phyloP scores from a whole-genome alignment of 2,329 filamentous ascomycete genomes.

The Colletotrichum incanum region DNA sequence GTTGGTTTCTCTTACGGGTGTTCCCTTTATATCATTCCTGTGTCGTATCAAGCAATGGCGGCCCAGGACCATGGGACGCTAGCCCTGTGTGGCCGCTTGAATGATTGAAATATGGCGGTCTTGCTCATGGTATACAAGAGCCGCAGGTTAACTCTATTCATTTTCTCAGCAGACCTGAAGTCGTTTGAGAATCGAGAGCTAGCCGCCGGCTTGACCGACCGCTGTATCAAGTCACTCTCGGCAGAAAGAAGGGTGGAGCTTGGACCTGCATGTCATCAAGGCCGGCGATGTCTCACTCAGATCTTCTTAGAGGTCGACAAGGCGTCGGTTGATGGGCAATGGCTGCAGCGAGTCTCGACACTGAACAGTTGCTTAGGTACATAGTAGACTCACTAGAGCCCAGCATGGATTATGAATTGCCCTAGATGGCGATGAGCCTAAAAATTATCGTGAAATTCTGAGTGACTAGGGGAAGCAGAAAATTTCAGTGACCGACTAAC shows the following conservation, averaged over 20 bases:
- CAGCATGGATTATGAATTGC: neutral
- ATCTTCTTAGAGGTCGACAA: neutral
- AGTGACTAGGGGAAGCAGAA: conserved; percentile 13
- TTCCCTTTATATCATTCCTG: too few relatives aligned
- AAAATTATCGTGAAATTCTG: conserved; percentile 35
- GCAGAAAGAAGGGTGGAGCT: neutral
- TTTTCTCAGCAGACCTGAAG: neutral
- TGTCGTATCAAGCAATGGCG: too few relatives aligned
- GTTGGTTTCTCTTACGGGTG: too few relatives aligned
- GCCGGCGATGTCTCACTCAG: neutral
- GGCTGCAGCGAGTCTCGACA: neutral
- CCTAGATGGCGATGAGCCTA: neutral
- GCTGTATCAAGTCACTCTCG: neutral
- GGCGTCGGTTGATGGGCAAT: neutral
- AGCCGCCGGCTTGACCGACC: neutral
- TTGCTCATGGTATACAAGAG: neutral
- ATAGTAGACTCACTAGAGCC: neutral
- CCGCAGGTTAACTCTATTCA: neutral
- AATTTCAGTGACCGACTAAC: conserved; percentile 25
- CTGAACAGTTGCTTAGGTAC: too few relatives aligned
- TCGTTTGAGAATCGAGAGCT: neutral
- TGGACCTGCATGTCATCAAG: conserved; percentile 1
- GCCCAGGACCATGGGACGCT: too few relatives aligned
- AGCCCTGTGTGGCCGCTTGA: neutral
- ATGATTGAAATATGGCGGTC: neutral